Conservation (phyloP, 352 stramenopile species). For the Globisporangium mamillatum region DNA sequence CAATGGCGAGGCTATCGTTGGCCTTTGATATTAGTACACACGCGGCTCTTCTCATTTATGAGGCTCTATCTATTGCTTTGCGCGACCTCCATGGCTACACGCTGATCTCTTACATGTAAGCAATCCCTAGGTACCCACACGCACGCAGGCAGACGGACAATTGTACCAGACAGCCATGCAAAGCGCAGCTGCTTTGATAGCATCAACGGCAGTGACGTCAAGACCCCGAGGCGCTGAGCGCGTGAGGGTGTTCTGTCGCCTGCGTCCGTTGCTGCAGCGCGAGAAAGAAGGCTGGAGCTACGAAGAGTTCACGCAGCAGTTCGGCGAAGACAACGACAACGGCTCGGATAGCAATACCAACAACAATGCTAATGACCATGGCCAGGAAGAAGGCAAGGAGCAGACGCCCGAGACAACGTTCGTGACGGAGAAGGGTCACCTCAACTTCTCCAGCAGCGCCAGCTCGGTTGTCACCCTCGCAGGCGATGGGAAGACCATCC, state of each 20-base stretch:
- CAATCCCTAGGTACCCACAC: neutral
- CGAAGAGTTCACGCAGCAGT: constrained; percentile 46
- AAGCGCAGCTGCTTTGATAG: neutral
- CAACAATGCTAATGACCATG: neutral
- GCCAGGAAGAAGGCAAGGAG: constrained; percentile 22
- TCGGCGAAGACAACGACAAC: constrained; percentile 23
- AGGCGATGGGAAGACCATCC: constrained; percentile 28
- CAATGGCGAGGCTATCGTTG: no score
- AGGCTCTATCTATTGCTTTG: no score
- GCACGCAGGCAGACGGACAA: neutral
- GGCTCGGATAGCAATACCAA: constrained; percentile 18
- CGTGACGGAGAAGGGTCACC: constrained; percentile 54
- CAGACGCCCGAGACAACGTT: constrained; percentile 36
- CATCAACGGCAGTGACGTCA: no score
- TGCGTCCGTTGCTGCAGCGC: constrained; percentile 54
- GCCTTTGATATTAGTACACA: no score
- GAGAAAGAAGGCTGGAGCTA: constrained; percentile 64
- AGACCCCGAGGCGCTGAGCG: constrained; percentile 26
- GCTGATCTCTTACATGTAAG: no score
- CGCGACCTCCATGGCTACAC: no score
- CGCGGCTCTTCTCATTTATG: no score
- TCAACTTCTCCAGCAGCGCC: constrained; percentile 18
- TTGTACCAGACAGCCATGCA: constrained; percentile 3
- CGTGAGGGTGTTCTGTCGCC: constrained; percentile 68
- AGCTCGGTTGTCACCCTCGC: constrained; percentile 29